These are phyloP conservation scores for Phaeosphaeria sp. DNA, from an alignment of 2,329 filamentous ascomycete species.

Conservation along the genomic window DNA sequence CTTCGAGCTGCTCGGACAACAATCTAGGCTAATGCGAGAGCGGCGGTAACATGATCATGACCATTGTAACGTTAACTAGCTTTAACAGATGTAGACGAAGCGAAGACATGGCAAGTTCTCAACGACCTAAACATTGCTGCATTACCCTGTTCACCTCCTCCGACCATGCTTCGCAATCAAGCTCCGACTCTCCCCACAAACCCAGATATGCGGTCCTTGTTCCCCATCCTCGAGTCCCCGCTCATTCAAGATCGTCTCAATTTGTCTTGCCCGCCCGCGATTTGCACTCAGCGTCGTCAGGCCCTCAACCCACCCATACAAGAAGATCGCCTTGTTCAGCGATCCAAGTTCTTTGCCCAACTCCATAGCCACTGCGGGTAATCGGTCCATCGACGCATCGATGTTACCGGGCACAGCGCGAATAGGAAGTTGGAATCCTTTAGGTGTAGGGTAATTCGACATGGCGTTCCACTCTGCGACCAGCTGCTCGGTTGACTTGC, in stretches of 20 bases:
- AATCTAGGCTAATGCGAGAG: no score
- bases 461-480: conserved; percentile 44
- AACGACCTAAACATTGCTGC: no score
- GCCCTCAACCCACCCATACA: conserved; percentile 71
- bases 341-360: conserved; percentile 60
- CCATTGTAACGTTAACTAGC: no score
- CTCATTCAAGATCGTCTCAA: conserved; percentile 66
- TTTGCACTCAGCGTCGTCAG: conserved; percentile 76
- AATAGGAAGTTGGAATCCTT: conserved; percentile 67
- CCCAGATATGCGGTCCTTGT: conserved; percentile 67
- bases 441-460: conserved; percentile 63
- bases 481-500: conserved; percentile 19
- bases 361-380: conserved; percentile 55
- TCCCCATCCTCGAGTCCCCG: conserved; percentile 59
- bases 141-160: conserved; percentile 14
- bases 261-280: conserved; percentile 68
- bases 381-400: conserved; percentile 36
- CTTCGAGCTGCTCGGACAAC: no score
- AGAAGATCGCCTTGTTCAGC: conserved; percentile 74
- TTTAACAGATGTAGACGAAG: no score
- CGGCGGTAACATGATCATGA: no score
- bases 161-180: conserved; percentile 66
- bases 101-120: no score
- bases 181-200: conserved; percentile 69
- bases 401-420: conserved; percentile 58